These are phyloP conservation scores for Calonectria pauciramosa DNA, from an alignment of 2,329 filamentous ascomycete species.

Conservation along the genomic window DNA sequence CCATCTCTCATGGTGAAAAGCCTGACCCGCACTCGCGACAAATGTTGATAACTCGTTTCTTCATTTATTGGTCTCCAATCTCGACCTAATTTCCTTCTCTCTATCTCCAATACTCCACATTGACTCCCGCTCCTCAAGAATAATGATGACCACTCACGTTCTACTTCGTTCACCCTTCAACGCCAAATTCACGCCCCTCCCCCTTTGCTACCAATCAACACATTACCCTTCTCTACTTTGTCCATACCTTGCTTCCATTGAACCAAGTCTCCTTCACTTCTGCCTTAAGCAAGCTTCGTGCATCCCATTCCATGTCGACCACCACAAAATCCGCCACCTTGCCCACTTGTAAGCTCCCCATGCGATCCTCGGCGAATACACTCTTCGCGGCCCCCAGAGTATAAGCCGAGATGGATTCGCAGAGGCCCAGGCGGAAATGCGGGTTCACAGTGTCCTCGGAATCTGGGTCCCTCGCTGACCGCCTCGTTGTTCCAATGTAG, in stretches of 20 bases:
- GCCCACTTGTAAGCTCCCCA: slow-evolving; percentile 63
- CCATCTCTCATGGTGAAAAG: not conserved
- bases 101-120: no score
- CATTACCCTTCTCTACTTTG: not conserved
- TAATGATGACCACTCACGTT: not conserved
- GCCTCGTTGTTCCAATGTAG: slow-evolving; percentile 67
- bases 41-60: not conserved
- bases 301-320: slow-evolving; percentile 26
- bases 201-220: not conserved
- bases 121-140: not conserved
- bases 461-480: slow-evolving; percentile 61
- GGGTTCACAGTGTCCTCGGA: slow-evolving; percentile 59
- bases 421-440: slow-evolving; percentile 63
- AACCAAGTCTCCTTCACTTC: slow-evolving; percentile 22
- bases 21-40: not conserved
- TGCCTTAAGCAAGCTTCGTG: slow-evolving; percentile 17
- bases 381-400: slow-evolving; percentile 65
- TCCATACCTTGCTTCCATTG: slow-evolving; percentile 5
- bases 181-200: not conserved
- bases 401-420: slow-evolving; percentile 63
- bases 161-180: not conserved
- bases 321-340: slow-evolving; percentile 64
- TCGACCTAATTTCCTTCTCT: no score
- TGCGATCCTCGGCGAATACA: slow-evolving; percentile 64
- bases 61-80: not conserved